phyloP scores from a whole-genome alignment of 192 early-diverging fungal genomes.

The Backusella luteola region DNA sequence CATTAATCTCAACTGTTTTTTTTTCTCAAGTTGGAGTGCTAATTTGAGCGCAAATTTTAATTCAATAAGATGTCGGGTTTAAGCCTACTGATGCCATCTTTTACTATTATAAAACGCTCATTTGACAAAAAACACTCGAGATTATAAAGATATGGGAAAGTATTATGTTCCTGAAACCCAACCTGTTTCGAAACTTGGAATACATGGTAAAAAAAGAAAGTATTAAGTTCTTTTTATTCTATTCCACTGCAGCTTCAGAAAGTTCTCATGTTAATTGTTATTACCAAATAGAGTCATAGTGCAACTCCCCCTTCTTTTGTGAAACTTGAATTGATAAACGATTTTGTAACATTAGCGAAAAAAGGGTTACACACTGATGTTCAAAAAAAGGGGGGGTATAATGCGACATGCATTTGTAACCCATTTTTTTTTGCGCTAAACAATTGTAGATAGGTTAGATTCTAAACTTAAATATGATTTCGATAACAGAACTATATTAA shows the following conservation, averaged over 20 bases:
- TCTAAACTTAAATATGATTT: constrained; percentile 2
- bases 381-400: neutral
- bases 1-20: no score
- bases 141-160: neutral
- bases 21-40: no score
- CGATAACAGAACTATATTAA: constrained; percentile 2
- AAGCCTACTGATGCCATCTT: neutral
- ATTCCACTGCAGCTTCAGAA: neutral
- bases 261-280: neutral
- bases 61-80: no score
- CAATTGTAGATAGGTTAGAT: neutral
- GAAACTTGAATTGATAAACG: neutral
- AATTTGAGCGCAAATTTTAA: no score
- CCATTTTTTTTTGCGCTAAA: neutral
- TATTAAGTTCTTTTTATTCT: neutral
- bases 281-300: neutral
- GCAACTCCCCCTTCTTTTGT: neutral
- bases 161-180: neutral
- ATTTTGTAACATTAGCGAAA: neutral
- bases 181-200: neutral
- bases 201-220: neutral
- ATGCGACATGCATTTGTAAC: neutral
- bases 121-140: neutral
- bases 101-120: neutral
- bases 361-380: neutral